Evolutionary conservation across 1,284 basidiomycete genomes (phyloP).

Genomic region (Ustilago cynodontis): DNA sequence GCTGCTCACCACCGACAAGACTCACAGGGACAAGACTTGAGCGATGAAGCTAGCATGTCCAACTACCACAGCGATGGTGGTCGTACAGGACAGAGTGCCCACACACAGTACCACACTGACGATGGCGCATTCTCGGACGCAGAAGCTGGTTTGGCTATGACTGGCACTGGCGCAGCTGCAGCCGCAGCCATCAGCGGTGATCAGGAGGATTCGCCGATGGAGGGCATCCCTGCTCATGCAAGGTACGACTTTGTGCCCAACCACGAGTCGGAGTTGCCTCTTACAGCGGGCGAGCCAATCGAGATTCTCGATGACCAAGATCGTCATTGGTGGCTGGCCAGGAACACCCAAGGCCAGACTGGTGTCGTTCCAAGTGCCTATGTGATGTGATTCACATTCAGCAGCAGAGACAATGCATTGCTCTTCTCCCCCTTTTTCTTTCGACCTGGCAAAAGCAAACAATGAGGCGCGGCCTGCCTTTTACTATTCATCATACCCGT

Average conservation of each 20-base stretch:
- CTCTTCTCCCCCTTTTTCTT: too few relatives aligned
- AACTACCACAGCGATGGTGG: slow-evolving; percentile 60
- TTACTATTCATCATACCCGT: slow-evolving; percentile 24
- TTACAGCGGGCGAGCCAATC: slow-evolving; percentile 61
- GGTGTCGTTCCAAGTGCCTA: slow-evolving; percentile 65
- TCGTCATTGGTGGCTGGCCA: slow-evolving; percentile 64
- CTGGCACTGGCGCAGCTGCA: slow-evolving; percentile 72
- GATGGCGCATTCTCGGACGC: slow-evolving; percentile 42
- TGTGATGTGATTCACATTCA: slow-evolving; percentile 43
- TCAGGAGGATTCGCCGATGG: slow-evolving; percentile 43
- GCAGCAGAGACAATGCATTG: background rate
- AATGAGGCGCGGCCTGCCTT: too few relatives aligned
- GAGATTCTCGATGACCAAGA: slow-evolving; percentile 63
- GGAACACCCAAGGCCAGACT: slow-evolving; percentile 51
- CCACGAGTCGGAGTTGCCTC: slow-evolving; percentile 58
- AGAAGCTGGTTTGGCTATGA: slow-evolving; percentile 27
- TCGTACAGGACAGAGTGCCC: slow-evolving; percentile 39
- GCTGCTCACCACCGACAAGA: slow-evolving; percentile 72
- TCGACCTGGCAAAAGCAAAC: too few relatives aligned
- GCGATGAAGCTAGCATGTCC: slow-evolving; percentile 70
- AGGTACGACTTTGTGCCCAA: slow-evolving; percentile 64
- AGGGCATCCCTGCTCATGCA: slow-evolving; percentile 63
- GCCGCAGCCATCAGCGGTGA: slow-evolving; percentile 71
- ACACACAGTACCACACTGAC: slow-evolving; percentile 69
- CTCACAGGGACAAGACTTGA: slow-evolving; percentile 46